Conservation (phyloP, 768 basidiomycete species). For the Trametopsis cervina region DNA sequence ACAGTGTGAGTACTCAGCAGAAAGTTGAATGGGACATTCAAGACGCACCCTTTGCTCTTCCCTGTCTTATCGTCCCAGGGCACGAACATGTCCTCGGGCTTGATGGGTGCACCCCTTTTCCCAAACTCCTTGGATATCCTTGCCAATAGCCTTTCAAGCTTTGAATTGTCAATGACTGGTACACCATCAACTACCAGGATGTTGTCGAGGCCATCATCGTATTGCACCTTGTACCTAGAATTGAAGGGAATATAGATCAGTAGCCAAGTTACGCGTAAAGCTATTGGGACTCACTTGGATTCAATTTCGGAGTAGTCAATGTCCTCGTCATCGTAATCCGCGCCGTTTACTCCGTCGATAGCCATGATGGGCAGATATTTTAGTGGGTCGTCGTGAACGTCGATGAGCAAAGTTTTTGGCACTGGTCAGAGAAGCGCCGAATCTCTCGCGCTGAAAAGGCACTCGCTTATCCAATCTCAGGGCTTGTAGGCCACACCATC, state of each 20-base stretch:
- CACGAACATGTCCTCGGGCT: constrained; percentile 72
- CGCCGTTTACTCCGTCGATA: constrained; percentile 18
- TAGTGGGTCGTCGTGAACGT: constrained; percentile 9
- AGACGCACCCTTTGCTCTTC: constrained; percentile 85
- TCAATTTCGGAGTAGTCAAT: constrained; percentile 90
- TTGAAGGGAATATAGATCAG: constrained; percentile 8
- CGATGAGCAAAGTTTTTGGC: constrained; percentile 10
- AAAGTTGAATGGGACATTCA: background rate
- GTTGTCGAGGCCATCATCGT: constrained; percentile 85
- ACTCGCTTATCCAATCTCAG: too few species aligned
- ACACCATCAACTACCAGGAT: constrained; percentile 90
- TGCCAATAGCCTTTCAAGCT: constrained; percentile 72
- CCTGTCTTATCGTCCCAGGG: constrained; percentile 81
- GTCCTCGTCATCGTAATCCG: constrained; percentile 36
- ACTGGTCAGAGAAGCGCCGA: background rate
- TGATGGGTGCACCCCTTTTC: constrained; percentile 72
- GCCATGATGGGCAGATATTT: constrained; percentile 5
- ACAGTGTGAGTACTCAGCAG: background rate
- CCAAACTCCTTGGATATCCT: constrained; percentile 82
- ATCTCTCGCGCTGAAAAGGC: background rate
- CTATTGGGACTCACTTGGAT: constrained; percentile 49
- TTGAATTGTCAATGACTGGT: constrained; percentile 82
- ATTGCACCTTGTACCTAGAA: constrained; percentile 74
- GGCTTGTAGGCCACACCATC: too few species aligned
- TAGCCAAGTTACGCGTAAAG: background rate